phyloP scores from a whole-genome alignment of 768 basidiomycete species.

The Russula virescens region DNA sequence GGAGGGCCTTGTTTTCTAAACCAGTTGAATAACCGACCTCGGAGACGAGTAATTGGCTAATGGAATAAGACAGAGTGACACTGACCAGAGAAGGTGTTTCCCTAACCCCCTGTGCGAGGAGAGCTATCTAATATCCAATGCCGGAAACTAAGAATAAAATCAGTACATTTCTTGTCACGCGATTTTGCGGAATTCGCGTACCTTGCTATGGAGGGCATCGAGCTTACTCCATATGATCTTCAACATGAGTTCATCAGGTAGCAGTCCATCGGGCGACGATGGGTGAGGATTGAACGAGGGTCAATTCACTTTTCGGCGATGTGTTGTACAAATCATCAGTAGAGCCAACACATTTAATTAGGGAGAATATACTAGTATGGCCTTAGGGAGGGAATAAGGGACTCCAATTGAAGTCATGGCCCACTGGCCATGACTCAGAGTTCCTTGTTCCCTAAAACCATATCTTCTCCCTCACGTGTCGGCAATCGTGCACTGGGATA shows the following conservation, averaged over 20 bases:
- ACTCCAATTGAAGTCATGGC: no score
- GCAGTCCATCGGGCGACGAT: conserved; percentile 3
- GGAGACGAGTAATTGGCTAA: neutral
- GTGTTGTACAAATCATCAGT: conserved; percentile 81
- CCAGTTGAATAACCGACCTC: conserved; percentile 28
- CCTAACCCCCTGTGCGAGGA: conserved; percentile 84
- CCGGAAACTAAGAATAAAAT: conserved; percentile 33
- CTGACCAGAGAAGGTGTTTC: conserved; percentile 68
- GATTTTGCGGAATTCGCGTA: conserved; percentile 28
- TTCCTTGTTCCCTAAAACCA: no score
- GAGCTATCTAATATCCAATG: conserved; percentile 94
- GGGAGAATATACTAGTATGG: no score
- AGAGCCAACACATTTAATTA: no score
- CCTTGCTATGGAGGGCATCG: conserved; percentile 61
- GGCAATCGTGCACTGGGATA: no score
- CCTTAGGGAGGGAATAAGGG: no score
- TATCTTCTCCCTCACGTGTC: no score
- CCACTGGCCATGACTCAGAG: no score
- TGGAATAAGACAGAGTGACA: conserved; percentile 2
- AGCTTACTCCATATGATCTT: conserved; percentile 70
- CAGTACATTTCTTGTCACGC: neutral
- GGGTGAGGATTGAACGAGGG: neutral
- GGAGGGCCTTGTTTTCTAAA: conserved; percentile 55
- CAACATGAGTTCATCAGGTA: conserved; percentile 78
- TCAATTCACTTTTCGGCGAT: conserved; percentile 55